Evolutionary conservation across 768 basidiomycete genomes (phyloP), one percentile per base, ranked within the genome.

Genomic region (Termitomyces sp.): DNA sequence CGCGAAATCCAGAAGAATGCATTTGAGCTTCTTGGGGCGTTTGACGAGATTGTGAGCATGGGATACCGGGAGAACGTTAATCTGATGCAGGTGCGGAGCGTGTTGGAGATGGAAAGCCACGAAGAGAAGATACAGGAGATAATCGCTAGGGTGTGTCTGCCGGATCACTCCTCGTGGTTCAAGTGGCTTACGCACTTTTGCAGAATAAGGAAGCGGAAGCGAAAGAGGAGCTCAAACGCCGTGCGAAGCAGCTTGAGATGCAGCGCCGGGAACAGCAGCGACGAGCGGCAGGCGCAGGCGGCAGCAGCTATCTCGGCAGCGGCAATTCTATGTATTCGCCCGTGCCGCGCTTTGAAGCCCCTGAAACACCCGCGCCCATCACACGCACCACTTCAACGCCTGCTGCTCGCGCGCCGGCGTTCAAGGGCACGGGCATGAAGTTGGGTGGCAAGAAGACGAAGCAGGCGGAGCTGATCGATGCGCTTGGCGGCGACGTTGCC

Each of bases 151-250:
- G 94, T 95, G 69, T 61, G 87, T 41, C 44, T 61, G 30, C 47
- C 51, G 57, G 50, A 56, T 51, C 40, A 41, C 16, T 33, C 57
- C 26, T 23, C 16, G 32, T 52, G 43, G 23, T 4, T 28, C 14
- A 33, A 20, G 30, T 61, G 44, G 41, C 13, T 59, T 49, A 26
- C 5, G 20, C 50, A 28, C 32, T 44, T 51, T 28, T 55, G 14
- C 64, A 95, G 89, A 98, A 99, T 79, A 98, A 98, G 75, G 97
- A 99, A 75, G 94, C 94, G 6, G 97, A 99, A 68, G 97, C 96
- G 2, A 99, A 99, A 71, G 97, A 99, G 71, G 96, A 98, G 69
- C 88, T 99, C 69, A 98, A 98, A 72, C 87, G 97, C 43, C 89
- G 96, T 33, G 95, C 97, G 0, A 97, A 97, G 71, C 95, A 98